Percentiles rank a stretch among this genome's conserved stretches.
These are phyloP conservation scores for Arthromyces matolae DNA, from an alignment of 768 basidiomycete genomes.

Conservation along the genomic window DNA sequence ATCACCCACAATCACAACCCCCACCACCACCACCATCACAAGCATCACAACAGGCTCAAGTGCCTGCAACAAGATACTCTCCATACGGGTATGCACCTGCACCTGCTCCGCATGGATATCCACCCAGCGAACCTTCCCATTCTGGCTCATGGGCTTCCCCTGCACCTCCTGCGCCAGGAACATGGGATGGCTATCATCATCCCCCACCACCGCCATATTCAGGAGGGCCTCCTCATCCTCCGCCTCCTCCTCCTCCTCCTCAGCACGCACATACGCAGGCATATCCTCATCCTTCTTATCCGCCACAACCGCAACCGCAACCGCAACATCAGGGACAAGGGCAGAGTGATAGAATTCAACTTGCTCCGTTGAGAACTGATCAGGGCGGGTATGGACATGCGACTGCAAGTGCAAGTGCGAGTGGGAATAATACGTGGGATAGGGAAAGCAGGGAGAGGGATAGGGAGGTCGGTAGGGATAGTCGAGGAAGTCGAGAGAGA, in stretches of 20 bases:
- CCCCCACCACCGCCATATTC: not conserved
- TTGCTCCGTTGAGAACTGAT: constrained; percentile 46
- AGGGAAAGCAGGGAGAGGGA: constrained; percentile 9
- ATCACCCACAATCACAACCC: not conserved
- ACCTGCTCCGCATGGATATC: constrained; percentile 2
- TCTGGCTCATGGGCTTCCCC: no score
- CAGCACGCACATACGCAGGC: not conserved
- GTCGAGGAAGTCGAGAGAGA: constrained; percentile 9
- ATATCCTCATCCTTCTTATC: not conserved
- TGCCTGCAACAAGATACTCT: no score
- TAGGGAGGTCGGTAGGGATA: constrained; percentile 10
- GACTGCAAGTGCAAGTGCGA: constrained; percentile 10
- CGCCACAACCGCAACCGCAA: not conserved
- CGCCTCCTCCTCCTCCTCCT: not conserved
- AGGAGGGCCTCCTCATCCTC: not conserved
- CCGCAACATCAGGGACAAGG: constrained; percentile 9
- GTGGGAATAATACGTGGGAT: constrained; percentile 10
- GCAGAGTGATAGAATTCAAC: constrained; percentile 44
- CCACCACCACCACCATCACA: constrained; percentile 1
- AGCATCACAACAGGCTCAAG: no score
- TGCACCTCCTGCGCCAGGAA: not conserved
- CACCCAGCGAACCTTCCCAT: no score
- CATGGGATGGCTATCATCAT: constrained; percentile 1
- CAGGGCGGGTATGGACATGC: constrained; percentile 17
- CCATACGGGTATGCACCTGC: constrained; percentile 1